A percentile compares a stretch with the other conserved stretches of the same genome.
Evolutionary conservation across 495 filamentous ascomycete genomes (phyloP).

Genomic region (Rusavskia elegans): DNA sequence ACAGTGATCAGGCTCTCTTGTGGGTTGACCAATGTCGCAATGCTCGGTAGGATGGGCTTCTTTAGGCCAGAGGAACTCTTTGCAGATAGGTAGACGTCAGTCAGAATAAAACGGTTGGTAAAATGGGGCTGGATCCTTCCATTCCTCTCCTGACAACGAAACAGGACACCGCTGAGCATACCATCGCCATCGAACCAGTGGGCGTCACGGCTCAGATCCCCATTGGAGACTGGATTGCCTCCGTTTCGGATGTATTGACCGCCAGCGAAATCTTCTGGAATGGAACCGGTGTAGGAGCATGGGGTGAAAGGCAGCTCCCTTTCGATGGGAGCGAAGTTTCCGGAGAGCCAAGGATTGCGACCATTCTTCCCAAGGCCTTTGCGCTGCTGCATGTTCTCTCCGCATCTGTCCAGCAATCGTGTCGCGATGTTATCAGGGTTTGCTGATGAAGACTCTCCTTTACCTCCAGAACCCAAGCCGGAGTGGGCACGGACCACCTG

Average conservation of each 20-base stretch:
- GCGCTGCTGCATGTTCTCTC: background rate
- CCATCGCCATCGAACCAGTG: slow-evolving; percentile 64
- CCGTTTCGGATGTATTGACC: slow-evolving; percentile 56
- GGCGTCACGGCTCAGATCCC: slow-evolving; percentile 33
- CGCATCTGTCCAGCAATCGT: background rate
- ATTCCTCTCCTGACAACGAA: slow-evolving; percentile 20
- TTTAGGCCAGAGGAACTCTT: slow-evolving; percentile 23
- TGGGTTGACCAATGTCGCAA: slow-evolving; percentile 41
- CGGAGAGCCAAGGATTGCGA: slow-evolving; percentile 20
- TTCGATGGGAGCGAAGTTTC: slow-evolving; percentile 49
- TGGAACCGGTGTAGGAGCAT: slow-evolving; percentile 34
- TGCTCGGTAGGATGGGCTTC: slow-evolving; percentile 42
- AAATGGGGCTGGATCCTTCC: slow-evolving; percentile 36
- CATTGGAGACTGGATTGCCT: slow-evolving; percentile 42
- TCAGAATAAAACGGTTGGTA: slow-evolving; percentile 47
- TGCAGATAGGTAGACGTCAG: slow-evolving; percentile 40
- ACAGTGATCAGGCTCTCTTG: slow-evolving; percentile 23
- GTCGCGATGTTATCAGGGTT: no score
- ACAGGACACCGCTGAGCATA: slow-evolving; percentile 49
- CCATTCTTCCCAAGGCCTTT: no score
- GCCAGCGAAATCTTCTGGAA: slow-evolving; percentile 42
- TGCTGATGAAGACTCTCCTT: no score
- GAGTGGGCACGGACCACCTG: no score
- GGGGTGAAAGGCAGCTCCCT: slow-evolving; percentile 28
- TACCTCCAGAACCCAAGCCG: no score